These are phyloP conservation scores for Epithemia pelagica DNA, from an alignment of 108 stramenopile genomes.

Conservation along the genomic window DNA sequence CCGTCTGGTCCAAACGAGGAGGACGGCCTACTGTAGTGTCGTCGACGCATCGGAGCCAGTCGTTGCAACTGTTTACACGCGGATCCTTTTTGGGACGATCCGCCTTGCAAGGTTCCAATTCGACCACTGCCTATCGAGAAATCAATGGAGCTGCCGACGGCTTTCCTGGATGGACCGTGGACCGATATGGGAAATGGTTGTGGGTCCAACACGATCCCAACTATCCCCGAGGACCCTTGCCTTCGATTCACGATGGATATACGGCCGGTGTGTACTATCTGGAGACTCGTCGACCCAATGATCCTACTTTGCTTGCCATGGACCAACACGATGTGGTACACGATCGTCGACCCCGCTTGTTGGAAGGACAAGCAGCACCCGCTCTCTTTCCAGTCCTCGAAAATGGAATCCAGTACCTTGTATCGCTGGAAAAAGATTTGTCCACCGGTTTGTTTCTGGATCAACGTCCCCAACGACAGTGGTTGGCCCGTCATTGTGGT, in stretches of 20 bases:
- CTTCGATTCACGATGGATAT: conserved; percentile 76
- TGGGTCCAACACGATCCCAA: conserved; percentile 62
- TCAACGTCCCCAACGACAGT: conserved; percentile 65
- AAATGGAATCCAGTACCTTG: conserved; percentile 67
- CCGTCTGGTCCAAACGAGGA: conserved; percentile 23
- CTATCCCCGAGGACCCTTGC: conserved; percentile 61
- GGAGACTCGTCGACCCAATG: conserved; percentile 42
- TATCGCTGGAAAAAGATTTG: conserved; percentile 58
- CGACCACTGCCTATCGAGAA: conserved; percentile 71
- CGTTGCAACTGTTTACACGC: conserved; percentile 16
- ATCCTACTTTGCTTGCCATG: conserved; percentile 48
- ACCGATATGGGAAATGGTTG: conserved; percentile 72
- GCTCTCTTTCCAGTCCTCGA: conserved; percentile 49
- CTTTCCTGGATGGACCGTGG: conserved; percentile 78
- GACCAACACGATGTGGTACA: conserved; percentile 1
- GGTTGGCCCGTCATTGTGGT: conserved; percentile 57
- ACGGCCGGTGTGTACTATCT: conserved; percentile 73
- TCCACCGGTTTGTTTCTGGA: conserved; percentile 84
- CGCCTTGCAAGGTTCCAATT: conserved; percentile 34
- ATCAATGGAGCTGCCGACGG: conserved; percentile 81
- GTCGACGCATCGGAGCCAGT: too few relatives aligned
- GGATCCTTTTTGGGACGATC: conserved; percentile 68
- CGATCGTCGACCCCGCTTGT: conserved; percentile 36
- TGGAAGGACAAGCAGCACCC: conserved; percentile 69
- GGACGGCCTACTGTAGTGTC: too few relatives aligned